Evolutionary conservation across 202 grass and related monocot genomes (phyloP), one percentile per base, ranked within the genome.

Genomic region (Cymbopogon flexuosus): DNA sequence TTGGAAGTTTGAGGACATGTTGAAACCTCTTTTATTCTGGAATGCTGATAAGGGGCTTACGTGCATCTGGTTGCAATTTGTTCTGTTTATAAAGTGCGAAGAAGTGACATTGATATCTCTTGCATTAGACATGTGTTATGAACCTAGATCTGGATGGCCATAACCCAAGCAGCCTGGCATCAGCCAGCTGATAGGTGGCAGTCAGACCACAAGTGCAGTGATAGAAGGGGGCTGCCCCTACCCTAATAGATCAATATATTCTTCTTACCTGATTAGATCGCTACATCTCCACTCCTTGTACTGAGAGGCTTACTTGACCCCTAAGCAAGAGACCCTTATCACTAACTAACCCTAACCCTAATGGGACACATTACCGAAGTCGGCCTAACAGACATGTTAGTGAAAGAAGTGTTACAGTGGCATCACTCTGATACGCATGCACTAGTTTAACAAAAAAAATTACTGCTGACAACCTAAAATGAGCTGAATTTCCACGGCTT

Each of bases 391-490:
- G 52, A n/a, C 52, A 56, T 78, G 3, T 54, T 77, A 62, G 42
- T 42, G 65, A 42, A 81, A 57, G 8, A 46, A 81, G 54, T 59
- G 43, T 23, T 12, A 37, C 33, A 4, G n/a, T 36, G 37, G 33
- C 19, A 57, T 43, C 45, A 19, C 79, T 73, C 37, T 46, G 15
- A 78, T 77, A 72, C 60, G 22, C 34, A 78, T 43, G 39, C 77
- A 59, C 39, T 65, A 77, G 18, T 76, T 47, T 72, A 82, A 43
- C 18, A 70, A 22, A 15, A 52, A n/a, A 52, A 29, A 65, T 35
- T 58, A 36, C 42, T 67, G 23, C 15, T 49, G 60, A 57, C 24
- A 77, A 37, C 40, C 10, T 34, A 45, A 83, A 60, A 49, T 68
- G n/a, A 51, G 65, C 56, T 70, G 16, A 67, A 68, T 57, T 79